Evolutionary conservation across 495 filamentous ascomycete species (phyloP).

Genomic region (Thozetella sp.): DNA sequence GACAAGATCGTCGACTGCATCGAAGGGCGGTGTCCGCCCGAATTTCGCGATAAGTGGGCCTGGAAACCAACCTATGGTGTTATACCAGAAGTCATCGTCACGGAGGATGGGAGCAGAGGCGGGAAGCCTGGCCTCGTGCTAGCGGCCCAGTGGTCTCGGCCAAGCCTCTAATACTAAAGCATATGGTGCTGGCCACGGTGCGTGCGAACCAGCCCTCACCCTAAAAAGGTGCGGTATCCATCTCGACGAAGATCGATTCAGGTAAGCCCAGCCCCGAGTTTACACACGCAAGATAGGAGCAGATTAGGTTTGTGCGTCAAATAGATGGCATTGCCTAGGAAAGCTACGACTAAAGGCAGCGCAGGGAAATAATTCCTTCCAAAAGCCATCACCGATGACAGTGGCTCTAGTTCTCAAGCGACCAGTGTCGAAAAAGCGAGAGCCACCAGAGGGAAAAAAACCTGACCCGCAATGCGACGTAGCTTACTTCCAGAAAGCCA

Average conservation of each 20-base stretch:
- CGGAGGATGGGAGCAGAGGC: constrained; percentile 69
- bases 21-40: constrained; percentile 52
- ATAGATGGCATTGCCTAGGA: constrained; percentile 3
- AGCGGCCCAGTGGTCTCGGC: constrained; percentile 48
- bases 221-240: too few species aligned
- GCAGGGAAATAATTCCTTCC: background rate
- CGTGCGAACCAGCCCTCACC: too few species aligned
- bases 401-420: background rate
- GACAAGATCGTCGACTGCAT: constrained; percentile 74
- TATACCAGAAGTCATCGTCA: constrained; percentile 30
- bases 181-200: background rate
- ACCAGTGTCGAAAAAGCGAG: background rate
- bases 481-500: background rate
- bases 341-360: background rate
- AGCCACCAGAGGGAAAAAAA: background rate
- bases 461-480: background rate
- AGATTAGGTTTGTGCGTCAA: background rate
- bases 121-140: constrained; percentile 57
- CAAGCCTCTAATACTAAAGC: background rate
- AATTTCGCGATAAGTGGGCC: constrained; percentile 67
- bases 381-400: background rate
- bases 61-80: constrained; percentile 51
- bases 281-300: background rate
- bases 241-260: too few species aligned
- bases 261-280: background rate